Evolutionary conservation across 2,329 filamentous ascomycete genomes (phyloP), one percentile per base, ranked within the genome.

Genomic region (Trichoderma sp.): DNA sequence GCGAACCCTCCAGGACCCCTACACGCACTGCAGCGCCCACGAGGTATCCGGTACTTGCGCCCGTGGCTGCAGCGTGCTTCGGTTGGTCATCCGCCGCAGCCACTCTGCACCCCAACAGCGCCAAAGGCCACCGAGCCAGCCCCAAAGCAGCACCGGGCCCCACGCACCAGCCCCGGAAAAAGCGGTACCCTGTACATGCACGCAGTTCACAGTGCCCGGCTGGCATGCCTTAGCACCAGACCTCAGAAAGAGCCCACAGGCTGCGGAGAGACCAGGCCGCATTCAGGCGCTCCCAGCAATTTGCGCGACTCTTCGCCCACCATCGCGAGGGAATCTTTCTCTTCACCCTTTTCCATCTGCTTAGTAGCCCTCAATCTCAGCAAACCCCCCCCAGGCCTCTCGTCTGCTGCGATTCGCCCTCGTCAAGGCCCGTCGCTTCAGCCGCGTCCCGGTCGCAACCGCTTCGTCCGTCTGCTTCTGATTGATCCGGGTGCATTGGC

Each of bases 291-390:
- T 47, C 48, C 39, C 41, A 39, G 63, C 51, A 65, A 65, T 65
- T 65, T 65, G 63, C 57, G 63, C 63, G 63, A 47, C 55, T 47
- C 57, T 59, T 41, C 63, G 54, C 57, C 58, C 63, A 54, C 63
- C 57, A 65, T 65, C 63, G 63, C 65, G 45, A 64, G 48, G 44
- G 50, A 50, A 64, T 60, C 65, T 56, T 54, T 41, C 52, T 57
- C 54, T 57, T 64, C 62, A 64, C 61, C 55, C 61, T 66, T 66
- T 64, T 57, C 34, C 48, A 51, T 64, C 51, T 64, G 55, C 62
- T 30, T 14, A 39, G 34, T 21, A 41, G 54, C 34, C 54, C 30
- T 34, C 50, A 21, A 19, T 24, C 34, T 28, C 62, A 44, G 24
- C 24, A 34, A 34, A 34, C 51, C 24, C 50, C 21, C 48, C 54